Percentiles rank a stretch among this genome's conserved stretches.
These are phyloP conservation scores for Coniosporium uncinatum DNA, from an alignment of 2,329 filamentous ascomycete genomes.

Conservation along the genomic window DNA sequence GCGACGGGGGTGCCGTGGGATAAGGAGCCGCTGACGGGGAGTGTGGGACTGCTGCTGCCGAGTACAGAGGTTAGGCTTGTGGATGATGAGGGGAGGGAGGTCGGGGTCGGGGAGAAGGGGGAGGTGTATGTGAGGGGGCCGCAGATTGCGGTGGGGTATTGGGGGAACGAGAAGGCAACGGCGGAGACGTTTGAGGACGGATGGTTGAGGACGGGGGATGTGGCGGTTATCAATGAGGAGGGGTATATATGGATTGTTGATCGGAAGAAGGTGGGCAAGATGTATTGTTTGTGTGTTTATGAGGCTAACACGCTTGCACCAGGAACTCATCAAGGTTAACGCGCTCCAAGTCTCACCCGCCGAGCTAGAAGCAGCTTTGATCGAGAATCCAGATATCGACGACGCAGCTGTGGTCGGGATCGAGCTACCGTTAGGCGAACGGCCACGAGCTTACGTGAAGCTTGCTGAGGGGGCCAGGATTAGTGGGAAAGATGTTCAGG, in stretches of 20 bases:
- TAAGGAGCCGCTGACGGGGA: constrained; percentile 25
- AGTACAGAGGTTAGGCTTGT: constrained; percentile 32
- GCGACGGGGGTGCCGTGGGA: constrained; percentile 27
- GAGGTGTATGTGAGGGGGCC: constrained; percentile 32
- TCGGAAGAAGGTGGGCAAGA: constrained; percentile 21
- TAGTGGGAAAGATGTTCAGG: constrained; percentile 18
- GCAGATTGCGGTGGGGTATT: constrained; percentile 33
- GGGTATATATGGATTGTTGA: constrained; percentile 28
- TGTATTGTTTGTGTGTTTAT: neutral
- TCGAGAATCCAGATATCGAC: constrained; percentile 44
- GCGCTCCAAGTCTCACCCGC: constrained; percentile 27
- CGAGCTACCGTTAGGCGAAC: constrained; percentile 41
- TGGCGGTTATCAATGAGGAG: constrained; percentile 21
- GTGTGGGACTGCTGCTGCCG: constrained; percentile 29
- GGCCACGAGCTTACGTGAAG: constrained; percentile 46
- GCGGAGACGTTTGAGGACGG: constrained; percentile 27
- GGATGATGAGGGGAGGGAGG: constrained; percentile 34
- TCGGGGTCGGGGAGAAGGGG: constrained; percentile 25
- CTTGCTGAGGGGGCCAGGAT: constrained; percentile 38
- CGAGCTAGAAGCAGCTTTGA: constrained; percentile 41
- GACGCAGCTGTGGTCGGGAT: constrained; percentile 52
- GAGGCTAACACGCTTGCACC: constrained; percentile 1
- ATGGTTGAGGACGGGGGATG: constrained; percentile 28
- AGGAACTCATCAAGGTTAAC: constrained; percentile 35
- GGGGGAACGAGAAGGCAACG: constrained; percentile 30